phyloP scores from a whole-genome alignment of 2,329 filamentous ascomycete species.

The Blastomyces parvus region DNA sequence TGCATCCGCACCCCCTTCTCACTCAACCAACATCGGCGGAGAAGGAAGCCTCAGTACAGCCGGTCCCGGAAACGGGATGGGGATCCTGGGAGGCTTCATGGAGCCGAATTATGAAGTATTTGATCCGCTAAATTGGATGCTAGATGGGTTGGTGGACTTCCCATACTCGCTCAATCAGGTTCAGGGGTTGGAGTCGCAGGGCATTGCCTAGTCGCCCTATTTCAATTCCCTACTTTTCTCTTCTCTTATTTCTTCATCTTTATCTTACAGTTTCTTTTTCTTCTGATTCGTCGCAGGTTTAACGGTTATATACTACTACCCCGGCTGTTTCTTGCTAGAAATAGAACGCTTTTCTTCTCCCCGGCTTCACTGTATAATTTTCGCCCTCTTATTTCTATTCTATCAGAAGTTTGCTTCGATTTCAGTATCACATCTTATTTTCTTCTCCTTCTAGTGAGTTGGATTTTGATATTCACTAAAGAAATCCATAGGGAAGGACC shows the following conservation, averaged over 20 bases:
- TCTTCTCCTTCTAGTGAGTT: not conserved
- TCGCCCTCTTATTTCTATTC: not conserved
- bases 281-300: not conserved
- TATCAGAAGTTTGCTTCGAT: not conserved
- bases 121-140: slow-evolving; percentile 86
- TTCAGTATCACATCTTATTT: not conserved
- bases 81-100: slow-evolving; percentile 44
- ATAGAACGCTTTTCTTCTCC: not conserved
- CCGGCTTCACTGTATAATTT: not conserved
- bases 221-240: not conserved
- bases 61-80: slow-evolving; percentile 18
- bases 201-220: slow-evolving; percentile 24
- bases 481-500: not conserved
- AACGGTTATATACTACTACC: not conserved
- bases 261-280: not conserved
- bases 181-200: slow-evolving; percentile 38
- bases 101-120: slow-evolving; percentile 77
- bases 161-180: slow-evolving; percentile 57
- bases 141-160: slow-evolving; percentile 75
- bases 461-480: not conserved
- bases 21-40: slow-evolving; percentile 26
- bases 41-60: slow-evolving; percentile 8
- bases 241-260: not conserved
- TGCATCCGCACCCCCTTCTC: slow-evolving; percentile 29
- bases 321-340: not conserved